Percentiles rank a stretch among this genome's conserved stretches.
These are phyloP conservation scores for Cladosporium sp. DNA, from an alignment of 2,329 filamentous ascomycete genomes.

Conservation along the genomic window DNA sequence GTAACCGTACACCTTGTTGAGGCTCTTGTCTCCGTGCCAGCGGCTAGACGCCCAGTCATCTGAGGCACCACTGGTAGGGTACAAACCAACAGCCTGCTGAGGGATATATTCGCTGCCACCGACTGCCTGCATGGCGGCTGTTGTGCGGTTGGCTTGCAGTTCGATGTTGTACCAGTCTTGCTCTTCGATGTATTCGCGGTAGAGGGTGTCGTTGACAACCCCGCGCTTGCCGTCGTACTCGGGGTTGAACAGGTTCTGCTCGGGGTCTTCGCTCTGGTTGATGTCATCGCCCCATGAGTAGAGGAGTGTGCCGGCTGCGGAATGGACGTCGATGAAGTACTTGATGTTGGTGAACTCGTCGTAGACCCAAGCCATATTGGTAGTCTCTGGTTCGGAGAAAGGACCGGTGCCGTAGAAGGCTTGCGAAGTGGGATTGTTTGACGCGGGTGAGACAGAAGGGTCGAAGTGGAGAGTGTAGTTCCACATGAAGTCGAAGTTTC, in stretches of 20 bases:
- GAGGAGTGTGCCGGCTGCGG: slow-evolving; percentile 53
- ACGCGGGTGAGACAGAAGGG: slow-evolving; percentile 41
- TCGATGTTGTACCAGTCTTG: slow-evolving; percentile 38
- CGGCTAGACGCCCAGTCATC: slow-evolving; percentile 44
- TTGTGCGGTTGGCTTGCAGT: slow-evolving; percentile 36
- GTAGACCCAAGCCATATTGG: slow-evolving; percentile 56
- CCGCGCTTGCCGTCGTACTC: slow-evolving; percentile 56
- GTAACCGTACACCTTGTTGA: slow-evolving; percentile 43
- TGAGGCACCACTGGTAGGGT: slow-evolving; percentile 40
- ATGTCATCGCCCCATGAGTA: slow-evolving; percentile 61
- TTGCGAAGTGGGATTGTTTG: slow-evolving; percentile 47
- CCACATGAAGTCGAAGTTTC: slow-evolving; percentile 61
- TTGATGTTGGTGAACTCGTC: slow-evolving; percentile 52
- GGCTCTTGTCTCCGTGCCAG: slow-evolving; percentile 37
- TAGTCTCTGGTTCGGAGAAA: slow-evolving; percentile 58
- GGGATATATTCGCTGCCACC: slow-evolving; percentile 38
- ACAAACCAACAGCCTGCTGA: slow-evolving; percentile 39
- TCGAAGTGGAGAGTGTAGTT: slow-evolving; percentile 53
- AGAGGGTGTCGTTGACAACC: slow-evolving; percentile 54
- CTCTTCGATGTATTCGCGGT: slow-evolving; percentile 44
- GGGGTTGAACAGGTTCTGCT: slow-evolving; percentile 56
- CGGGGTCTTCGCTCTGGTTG: slow-evolving; percentile 47
- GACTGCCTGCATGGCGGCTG: slow-evolving; percentile 40
- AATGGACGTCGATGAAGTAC: slow-evolving; percentile 63
- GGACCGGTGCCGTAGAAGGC: slow-evolving; percentile 54